These are phyloP conservation scores for Carpinus viminea DNA, from an alignment of 306 rosid genomes.

Conservation along the genomic window DNA sequence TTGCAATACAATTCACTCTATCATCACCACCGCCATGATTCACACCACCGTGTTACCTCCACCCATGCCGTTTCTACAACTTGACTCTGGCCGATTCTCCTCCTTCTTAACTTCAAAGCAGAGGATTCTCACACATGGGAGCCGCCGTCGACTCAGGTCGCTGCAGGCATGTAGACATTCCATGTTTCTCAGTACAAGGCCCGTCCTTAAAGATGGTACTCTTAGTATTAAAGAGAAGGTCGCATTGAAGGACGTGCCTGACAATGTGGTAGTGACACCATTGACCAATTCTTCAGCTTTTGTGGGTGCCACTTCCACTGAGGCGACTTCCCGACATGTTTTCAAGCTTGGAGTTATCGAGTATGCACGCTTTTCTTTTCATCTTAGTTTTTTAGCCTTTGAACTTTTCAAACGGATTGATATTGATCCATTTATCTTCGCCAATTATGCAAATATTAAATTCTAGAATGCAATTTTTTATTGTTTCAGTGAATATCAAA, in stretches of 20 bases:
- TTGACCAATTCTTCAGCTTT: slow-evolving; percentile 35
- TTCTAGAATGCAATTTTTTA: not conserved
- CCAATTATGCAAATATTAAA: not conserved
- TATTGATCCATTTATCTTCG: not conserved
- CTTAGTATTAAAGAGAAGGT: slow-evolving; percentile 27
- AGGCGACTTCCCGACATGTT: slow-evolving; percentile 32
- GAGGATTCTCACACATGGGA: slow-evolving; percentile 28
- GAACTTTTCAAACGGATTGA: not conserved
- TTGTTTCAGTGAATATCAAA: not conserved
- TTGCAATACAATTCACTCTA: not conserved
- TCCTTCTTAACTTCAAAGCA: slow-evolving; percentile 6
- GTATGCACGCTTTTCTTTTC: not conserved
- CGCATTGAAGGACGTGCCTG: slow-evolving; percentile 34
- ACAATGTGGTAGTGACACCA: slow-evolving; percentile 37
- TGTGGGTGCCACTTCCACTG: slow-evolving; percentile 34
- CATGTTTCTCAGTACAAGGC: slow-evolving; percentile 27
- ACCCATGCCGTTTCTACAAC: slow-evolving; percentile 15
- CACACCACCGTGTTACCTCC: slow-evolving; percentile 22
- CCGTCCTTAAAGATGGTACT: slow-evolving; percentile 32
- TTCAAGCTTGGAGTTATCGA: slow-evolving; percentile 38
- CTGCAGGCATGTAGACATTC: slow-evolving; percentile 27
- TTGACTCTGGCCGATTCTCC: slow-evolving; percentile 19
- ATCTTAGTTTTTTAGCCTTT: not conserved
- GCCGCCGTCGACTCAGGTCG: not conserved
- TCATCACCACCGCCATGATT: slow-evolving; percentile 20